A percentile compares a stretch with the other conserved stretches of the same genome.
Conservation (phyloP, 257 asterid species). For the Apocynum venetum region DNA sequence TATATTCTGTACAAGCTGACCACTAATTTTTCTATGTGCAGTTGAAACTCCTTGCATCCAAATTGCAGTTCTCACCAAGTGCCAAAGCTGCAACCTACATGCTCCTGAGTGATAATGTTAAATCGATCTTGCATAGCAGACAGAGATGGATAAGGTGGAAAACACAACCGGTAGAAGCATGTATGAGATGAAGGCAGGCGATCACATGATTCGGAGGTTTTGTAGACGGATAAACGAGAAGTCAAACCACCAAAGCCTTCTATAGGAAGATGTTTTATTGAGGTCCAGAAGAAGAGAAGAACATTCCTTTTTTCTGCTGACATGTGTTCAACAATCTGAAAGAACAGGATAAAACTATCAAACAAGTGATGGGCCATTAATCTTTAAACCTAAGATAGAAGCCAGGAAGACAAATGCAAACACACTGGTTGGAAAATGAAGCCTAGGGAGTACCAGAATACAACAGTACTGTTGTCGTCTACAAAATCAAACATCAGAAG, state of each 20-base stretch:
- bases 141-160: conserved; percentile 65
- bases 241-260: conserved; percentile 92
- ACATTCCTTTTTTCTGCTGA: conserved; percentile 68
- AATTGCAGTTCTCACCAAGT: conserved; percentile 48
- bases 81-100: conserved; percentile 94
- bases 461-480: neutral
- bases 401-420: neutral
- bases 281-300: conserved; percentile 97
- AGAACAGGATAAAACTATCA: neutral
- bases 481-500: neutral
- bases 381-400: neutral
- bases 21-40: conserved; percentile 42
- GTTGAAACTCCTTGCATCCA: conserved; percentile 20
- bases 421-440: neutral
- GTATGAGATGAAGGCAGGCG: conserved; percentile 91
- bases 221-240: conserved; percentile 70
- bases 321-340: conserved; percentile 70
- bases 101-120: conserved; percentile 71
- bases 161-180: conserved; percentile 83
- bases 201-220: conserved; percentile 45
- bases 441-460: neutral
- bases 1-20: conserved; percentile 42
- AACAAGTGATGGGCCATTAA: neutral
- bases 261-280: conserved; percentile 71
- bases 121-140: conserved; percentile 53